Evolutionary conservation across 352 stramenopile species (phyloP), one percentile per base, ranked within the genome.

Genomic region (Globisporangium solare): DNA sequence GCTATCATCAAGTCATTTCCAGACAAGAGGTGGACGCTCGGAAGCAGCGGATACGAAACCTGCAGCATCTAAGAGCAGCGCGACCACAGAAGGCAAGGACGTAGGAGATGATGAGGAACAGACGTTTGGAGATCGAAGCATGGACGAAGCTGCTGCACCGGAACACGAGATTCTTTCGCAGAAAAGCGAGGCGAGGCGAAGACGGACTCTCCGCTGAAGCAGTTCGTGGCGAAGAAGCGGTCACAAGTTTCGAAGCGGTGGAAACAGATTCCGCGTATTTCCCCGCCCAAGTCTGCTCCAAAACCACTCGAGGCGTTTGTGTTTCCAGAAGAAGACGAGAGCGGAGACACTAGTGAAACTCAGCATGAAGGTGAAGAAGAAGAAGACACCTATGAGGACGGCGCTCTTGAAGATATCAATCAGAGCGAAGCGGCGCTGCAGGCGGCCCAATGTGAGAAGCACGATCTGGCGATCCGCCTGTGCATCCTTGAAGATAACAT

Each of bases 401-500:
- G 49, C 7, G 24, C 40, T n/a, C 64, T 51, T 11, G 31, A 20
- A 32, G 59, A 54, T 10, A 58, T 0, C 24, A 83, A 70, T 51
- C 58, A 72, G 15, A 56, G 59, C 39, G 73, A 87, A 2, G 70
- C 72, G 13, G 66, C 71, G 0, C 49, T 85, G 17, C 42, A 72
- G 24, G 73, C 79, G 12, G 73, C 64, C 0, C 41, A 68, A 2
- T 74, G 74, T 21, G 68, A 68, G 1, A 68, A 87, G 27, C 58
- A 59, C 22, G 76, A 89, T 15, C 31, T 89, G 14, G 79, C 76
- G 20, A 51, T 89, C 14, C 74, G 76, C 41, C 46, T 89, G 41
- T 75, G 66, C 40, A 70, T 86, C 27, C 41, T 89, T 8, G 79
- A 83, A 61, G 79, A 86, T 27, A 68, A 84, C 45, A 54, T 71